These are phyloP conservation scores for Cotoneaster glaucophyllus DNA, from an alignment of 306 rosid species.

Conservation along the genomic window DNA sequence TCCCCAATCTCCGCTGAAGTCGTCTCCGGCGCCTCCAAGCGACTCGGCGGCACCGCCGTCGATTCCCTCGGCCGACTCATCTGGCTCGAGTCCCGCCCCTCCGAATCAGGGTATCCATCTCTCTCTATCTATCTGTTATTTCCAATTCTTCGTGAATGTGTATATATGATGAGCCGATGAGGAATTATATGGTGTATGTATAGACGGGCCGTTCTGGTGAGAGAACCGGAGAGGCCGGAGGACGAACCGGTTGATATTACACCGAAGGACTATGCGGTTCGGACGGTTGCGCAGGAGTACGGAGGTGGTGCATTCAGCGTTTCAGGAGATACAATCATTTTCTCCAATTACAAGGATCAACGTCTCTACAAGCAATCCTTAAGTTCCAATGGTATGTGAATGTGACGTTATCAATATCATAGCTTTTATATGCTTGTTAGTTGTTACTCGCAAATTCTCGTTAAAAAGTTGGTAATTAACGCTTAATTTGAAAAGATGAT, in stretches of 20 bases:
- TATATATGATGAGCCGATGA: neutral
- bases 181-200: neutral
- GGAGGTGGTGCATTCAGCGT: slow-evolving; percentile 86
- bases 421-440: neutral
- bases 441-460: neutral
- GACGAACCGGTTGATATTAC: slow-evolving; percentile 69
- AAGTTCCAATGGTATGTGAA: slow-evolving; percentile 32
- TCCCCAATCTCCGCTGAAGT: slow-evolving; percentile 83
- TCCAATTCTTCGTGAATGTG: neutral
- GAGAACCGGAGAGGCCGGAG: slow-evolving; percentile 53
- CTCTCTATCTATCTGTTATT: neutral
- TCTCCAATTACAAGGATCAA: slow-evolving; percentile 85
- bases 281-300: slow-evolving; percentile 88
- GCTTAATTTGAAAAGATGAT: neutral
- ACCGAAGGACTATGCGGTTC: slow-evolving; percentile 75
- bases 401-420: neutral
- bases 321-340: slow-evolving; percentile 55
- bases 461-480: neutral
- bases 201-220: slow-evolving; percentile 82
- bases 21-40: slow-evolving; percentile 78
- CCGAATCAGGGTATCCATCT: slow-evolving; percentile 58
- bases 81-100: slow-evolving; percentile 90
- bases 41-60: slow-evolving; percentile 72
- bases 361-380: slow-evolving; percentile 71
- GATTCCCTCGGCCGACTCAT: slow-evolving; percentile 61